A percentile compares a stretch with the other conserved stretches of the same genome.
These are phyloP conservation scores for Talaromyces sp. DNA, from an alignment of 2,329 filamentous ascomycete species.

Conservation along the genomic window DNA sequence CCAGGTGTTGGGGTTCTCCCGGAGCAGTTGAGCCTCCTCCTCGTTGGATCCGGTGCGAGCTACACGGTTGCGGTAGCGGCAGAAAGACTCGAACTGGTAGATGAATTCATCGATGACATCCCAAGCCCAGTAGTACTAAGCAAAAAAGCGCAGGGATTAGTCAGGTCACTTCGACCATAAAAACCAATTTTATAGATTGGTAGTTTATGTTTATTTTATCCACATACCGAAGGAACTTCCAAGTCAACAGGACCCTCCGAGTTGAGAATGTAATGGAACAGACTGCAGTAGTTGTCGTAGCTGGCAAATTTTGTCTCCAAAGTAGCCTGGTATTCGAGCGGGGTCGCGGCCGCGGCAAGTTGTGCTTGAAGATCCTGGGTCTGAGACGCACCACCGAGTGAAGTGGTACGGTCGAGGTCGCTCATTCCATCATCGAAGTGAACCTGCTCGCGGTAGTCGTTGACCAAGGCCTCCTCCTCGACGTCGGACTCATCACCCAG, in stretches of 20 bases:
- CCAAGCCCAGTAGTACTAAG: conserved; percentile 98
- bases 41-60: conserved; percentile 77
- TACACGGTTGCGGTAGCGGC: conserved; percentile 88
- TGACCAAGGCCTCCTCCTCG: conserved; percentile 92
- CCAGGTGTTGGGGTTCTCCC: conserved; percentile 98
- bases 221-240: conserved; percentile 87
- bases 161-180: not conserved
- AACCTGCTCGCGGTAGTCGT: conserved; percentile 94
- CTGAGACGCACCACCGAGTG: conserved; percentile 67
- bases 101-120: conserved; percentile 99
- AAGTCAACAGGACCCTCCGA: conserved; percentile 98
- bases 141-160: not conserved
- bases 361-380: conserved; percentile 90
- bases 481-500: conserved; percentile 82
- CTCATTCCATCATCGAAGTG: conserved; percentile 86
- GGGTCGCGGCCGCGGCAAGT: conserved; percentile 85
- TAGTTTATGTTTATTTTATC: not conserved
- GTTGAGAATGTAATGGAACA: conserved; percentile 99
- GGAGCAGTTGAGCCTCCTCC: conserved; percentile 86
- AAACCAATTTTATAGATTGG: not conserved
- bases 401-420: conserved; percentile 72
- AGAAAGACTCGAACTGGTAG: conserved; percentile 99
- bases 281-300: conserved; percentile 98
- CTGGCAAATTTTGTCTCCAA: conserved; percentile 97
- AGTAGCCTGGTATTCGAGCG: conserved; percentile 91